phyloP scores from a whole-genome alignment of 2,329 filamentous ascomycete species.

The Alternaria atra region DNA sequence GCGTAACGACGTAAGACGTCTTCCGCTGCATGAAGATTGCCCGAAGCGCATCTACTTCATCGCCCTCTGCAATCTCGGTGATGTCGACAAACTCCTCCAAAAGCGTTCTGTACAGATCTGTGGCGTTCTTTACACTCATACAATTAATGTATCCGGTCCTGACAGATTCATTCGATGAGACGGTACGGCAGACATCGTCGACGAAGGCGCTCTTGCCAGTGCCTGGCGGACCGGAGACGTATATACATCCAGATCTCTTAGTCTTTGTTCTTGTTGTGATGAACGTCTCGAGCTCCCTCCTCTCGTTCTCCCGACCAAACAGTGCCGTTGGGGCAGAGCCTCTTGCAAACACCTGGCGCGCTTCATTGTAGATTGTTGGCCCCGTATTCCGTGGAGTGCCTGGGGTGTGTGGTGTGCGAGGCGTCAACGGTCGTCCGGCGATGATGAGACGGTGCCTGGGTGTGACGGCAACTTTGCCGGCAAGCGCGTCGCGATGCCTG shows the following conservation, averaged over 20 bases:
- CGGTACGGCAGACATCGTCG: slow-evolving; percentile 74
- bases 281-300: slow-evolving; percentile 72
- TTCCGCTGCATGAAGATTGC: slow-evolving; percentile 72
- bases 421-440: slow-evolving; percentile 76
- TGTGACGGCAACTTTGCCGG: slow-evolving; percentile 74
- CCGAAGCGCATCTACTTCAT: slow-evolving; percentile 74
- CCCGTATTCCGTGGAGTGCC: slow-evolving; percentile 70
- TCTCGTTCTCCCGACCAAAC: slow-evolving; percentile 77
- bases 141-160: slow-evolving; percentile 89
- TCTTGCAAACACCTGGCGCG: slow-evolving; percentile 85
- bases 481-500: slow-evolving; percentile 80
- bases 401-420: slow-evolving; percentile 79
- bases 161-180: slow-evolving; percentile 62
- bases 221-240: slow-evolving; percentile 93
- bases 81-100: slow-evolving; percentile 72
- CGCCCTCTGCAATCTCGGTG: slow-evolving; percentile 68
- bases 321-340: slow-evolving; percentile 78
- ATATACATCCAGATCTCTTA: slow-evolving; percentile 79
- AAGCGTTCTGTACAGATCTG: slow-evolving; percentile 83
- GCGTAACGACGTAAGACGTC: slow-evolving; percentile 77
- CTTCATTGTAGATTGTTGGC: slow-evolving; percentile 84
- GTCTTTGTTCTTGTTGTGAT: slow-evolving; percentile 69
- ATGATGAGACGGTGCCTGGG: slow-evolving; percentile 86
- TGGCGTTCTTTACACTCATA: slow-evolving; percentile 91
- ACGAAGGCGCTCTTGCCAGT: slow-evolving; percentile 97